A percentile compares a stretch with the other conserved stretches of the same genome.
phyloP scores from a whole-genome alignment of 441 rosid genomes.

The Euphorbia corollata region DNA sequence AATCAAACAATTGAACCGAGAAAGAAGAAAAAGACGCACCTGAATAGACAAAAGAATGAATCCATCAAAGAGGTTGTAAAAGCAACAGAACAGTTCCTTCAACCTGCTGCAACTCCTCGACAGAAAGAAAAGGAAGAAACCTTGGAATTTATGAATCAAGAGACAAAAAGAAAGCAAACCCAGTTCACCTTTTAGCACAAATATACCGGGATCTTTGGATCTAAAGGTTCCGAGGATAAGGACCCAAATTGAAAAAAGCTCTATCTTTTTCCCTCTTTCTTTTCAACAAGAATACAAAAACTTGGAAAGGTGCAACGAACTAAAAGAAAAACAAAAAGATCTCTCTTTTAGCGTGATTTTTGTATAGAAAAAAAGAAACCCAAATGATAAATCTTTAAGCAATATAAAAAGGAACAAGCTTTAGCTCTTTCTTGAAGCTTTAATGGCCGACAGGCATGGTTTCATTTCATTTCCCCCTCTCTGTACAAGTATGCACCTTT shows the following conservation, averaged over 20 bases:
- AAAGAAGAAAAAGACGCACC: slow-evolving; percentile 17
- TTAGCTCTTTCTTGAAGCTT: slow-evolving; percentile 40
- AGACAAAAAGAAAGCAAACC: slow-evolving; percentile 16
- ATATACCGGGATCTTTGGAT: slow-evolving; percentile 27
- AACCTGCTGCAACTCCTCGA: slow-evolving; percentile 26
- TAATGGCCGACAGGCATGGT: slow-evolving; percentile 83
- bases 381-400: slow-evolving; percentile 12
- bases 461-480: background rate
- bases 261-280: slow-evolving; percentile 7
- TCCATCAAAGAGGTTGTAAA: slow-evolving; percentile 23
- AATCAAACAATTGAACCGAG: background rate
- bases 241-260: background rate
- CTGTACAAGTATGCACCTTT: too few species aligned
- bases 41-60: slow-evolving; percentile 17
- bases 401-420: slow-evolving; percentile 19
- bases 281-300: background rate
- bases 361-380: slow-evolving; percentile 16
- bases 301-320: slow-evolving; percentile 25
- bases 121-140: slow-evolving; percentile 20
- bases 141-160: slow-evolving; percentile 24
- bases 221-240: slow-evolving; percentile 20
- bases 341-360: slow-evolving; percentile 4
- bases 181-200: slow-evolving; percentile 26
- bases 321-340: slow-evolving; percentile 10
- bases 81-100: slow-evolving; percentile 28